A percentile compares a stretch with the other conserved stretches of the same genome.
Conservation (phyloP, 305 asterid genomes). For the Coffea humblotiana region DNA sequence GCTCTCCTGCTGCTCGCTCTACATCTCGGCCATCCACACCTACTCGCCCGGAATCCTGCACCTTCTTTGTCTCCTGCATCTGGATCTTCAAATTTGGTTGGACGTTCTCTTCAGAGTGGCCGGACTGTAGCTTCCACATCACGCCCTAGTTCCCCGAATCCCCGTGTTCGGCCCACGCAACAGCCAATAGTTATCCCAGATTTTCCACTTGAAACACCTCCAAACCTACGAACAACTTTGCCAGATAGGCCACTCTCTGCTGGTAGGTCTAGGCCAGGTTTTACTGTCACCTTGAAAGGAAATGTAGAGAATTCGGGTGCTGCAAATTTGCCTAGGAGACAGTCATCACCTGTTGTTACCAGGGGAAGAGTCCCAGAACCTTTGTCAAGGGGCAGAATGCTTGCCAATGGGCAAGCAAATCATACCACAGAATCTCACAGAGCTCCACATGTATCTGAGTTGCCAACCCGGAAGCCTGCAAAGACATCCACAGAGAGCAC, state of each 20-base stretch:
- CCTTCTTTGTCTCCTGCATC: constrained; percentile 60
- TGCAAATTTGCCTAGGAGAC: constrained; percentile 52
- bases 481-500: constrained; percentile 70
- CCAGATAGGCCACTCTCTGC: constrained; percentile 94
- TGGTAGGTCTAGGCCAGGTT: constrained; percentile 91
- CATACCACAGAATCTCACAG: constrained; percentile 60
- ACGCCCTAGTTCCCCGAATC: constrained; percentile 95
- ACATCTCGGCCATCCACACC: constrained; percentile 95
- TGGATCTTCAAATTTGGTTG: constrained; percentile 59
- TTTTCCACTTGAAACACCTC: constrained; percentile 91
- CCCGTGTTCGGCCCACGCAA: constrained; percentile 67
- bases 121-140: constrained; percentile 61
- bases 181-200: constrained; percentile 76
- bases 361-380: constrained; percentile 82
- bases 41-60: constrained; percentile 61
- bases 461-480: constrained; percentile 62
- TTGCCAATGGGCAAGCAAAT: constrained; percentile 48
- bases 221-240: constrained; percentile 85
- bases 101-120: constrained; percentile 55
- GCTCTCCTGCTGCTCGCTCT: constrained; percentile 53
- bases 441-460: constrained; percentile 40
- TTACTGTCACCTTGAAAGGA: constrained; percentile 51
- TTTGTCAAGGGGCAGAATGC: constrained; percentile 58
- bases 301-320: constrained; percentile 45
- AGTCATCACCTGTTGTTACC: constrained; percentile 69